A percentile compares a stretch with the other conserved stretches of the same genome.
These are phyloP conservation scores for Calonectria hongkongensis DNA, from an alignment of 2,329 filamentous ascomycete genomes.

Conservation along the genomic window DNA sequence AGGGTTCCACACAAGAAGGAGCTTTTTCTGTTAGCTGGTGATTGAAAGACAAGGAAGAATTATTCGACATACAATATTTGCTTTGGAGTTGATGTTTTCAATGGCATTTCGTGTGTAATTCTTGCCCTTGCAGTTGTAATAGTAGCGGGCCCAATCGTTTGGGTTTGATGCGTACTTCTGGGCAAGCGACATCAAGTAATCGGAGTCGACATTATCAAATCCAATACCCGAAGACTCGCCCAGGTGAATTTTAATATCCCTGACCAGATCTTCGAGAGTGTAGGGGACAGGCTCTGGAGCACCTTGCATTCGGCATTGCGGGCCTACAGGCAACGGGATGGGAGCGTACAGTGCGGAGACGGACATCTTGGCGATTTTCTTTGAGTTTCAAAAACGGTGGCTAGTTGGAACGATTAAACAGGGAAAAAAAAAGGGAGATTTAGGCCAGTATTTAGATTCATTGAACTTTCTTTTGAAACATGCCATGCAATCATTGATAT, in stretches of 20 bases:
- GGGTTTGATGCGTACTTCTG: constrained; percentile 33
- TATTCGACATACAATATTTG: constrained; percentile 26
- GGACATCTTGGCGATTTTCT: constrained; percentile 6
- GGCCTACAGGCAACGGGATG: constrained; percentile 15
- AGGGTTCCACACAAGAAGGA: constrained; percentile 33
- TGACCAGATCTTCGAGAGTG: constrained; percentile 19
- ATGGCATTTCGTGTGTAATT: constrained; percentile 38
- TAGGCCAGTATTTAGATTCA: background rate
- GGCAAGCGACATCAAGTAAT: constrained; percentile 31
- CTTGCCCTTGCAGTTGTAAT: constrained; percentile 37
- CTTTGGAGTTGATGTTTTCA: constrained; percentile 37
- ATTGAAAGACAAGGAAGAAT: no score
- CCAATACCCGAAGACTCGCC: constrained; percentile 30
- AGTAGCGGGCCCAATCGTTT: constrained; percentile 35
- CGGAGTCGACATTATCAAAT: constrained; percentile 22
- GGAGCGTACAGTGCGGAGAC: constrained; percentile 28
- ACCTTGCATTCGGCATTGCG: constrained; percentile 3
- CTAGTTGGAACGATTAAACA: no score
- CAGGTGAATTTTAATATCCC: constrained; percentile 30
- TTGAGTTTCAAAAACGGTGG: background rate
- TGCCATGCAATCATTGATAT: background rate
- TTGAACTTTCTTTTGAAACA: background rate
- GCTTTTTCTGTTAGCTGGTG: background rate
- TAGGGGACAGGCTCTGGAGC: background rate
- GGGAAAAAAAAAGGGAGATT: no score